Conservation (phyloP, 441 rosid species). For the Populus tomentosa region DNA sequence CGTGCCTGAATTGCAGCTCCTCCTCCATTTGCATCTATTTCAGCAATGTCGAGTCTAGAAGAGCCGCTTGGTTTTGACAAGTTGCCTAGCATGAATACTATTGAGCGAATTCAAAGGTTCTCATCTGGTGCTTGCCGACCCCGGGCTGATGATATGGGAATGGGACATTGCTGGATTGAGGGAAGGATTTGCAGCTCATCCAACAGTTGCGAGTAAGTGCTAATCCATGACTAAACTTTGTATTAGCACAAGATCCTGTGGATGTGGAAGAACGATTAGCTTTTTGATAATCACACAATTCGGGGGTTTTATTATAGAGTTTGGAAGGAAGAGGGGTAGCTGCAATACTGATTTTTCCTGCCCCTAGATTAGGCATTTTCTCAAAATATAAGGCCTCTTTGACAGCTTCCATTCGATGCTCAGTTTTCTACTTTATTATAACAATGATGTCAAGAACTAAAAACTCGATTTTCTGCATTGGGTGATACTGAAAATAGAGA, state of each 20-base stretch:
- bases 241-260: background rate
- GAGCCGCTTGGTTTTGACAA: slow-evolving; percentile 84
- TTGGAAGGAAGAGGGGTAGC: background rate
- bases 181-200: slow-evolving; percentile 81
- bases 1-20: slow-evolving; percentile 38
- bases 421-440: background rate
- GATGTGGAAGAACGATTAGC: background rate
- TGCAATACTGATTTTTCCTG: background rate
- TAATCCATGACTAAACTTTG: background rate
- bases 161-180: slow-evolving; percentile 81
- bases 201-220: slow-evolving; percentile 57
- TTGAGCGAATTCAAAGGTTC: slow-evolving; percentile 79
- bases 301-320: background rate
- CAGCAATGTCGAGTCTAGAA: slow-evolving; percentile 90
- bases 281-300: background rate
- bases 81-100: slow-evolving; percentile 83
- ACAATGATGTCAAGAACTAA: background rate
- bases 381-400: background rate
- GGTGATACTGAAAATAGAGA: background rate
- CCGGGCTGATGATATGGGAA: slow-evolving; percentile 51
- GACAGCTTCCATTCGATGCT: background rate
- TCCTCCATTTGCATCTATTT: slow-evolving; percentile 3
- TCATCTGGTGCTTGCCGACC: slow-evolving; percentile 78
- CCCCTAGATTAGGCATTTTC: background rate
- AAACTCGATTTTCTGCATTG: background rate